phyloP scores from a whole-genome alignment of 2,329 filamentous ascomycete species.

The Calonectria multiphialidica region DNA sequence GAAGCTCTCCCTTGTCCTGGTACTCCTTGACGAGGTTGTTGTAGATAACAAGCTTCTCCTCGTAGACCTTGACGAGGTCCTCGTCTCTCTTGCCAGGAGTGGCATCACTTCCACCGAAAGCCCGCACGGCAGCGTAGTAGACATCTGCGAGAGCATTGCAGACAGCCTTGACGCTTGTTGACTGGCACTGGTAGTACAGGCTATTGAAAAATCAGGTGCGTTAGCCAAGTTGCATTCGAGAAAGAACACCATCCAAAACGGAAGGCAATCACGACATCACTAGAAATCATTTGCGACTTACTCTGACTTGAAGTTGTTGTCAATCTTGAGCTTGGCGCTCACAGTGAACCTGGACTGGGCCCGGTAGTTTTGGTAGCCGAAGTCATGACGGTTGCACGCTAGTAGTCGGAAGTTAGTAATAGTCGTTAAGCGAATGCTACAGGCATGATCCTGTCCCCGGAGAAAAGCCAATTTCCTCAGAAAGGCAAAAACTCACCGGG shows the following conservation, averaged over 20 bases:
- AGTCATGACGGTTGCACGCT: slow-evolving; percentile 66
- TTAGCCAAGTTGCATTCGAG: not conserved
- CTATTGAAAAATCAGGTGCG: not conserved
- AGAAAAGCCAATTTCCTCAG: not conserved
- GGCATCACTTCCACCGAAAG: slow-evolving; percentile 49
- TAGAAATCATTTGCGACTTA: slow-evolving; percentile 33
- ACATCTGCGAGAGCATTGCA: slow-evolving; percentile 48
- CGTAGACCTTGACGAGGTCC: slow-evolving; percentile 44
- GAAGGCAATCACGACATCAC: not conserved
- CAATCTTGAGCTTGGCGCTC: slow-evolving; percentile 55
- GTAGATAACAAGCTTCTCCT: slow-evolving; percentile 49
- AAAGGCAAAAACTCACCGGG: slow-evolving; percentile 28
- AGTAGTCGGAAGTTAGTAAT: not conserved
- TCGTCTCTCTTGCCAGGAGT: slow-evolving; percentile 43
- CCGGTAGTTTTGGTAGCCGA: slow-evolving; percentile 66
- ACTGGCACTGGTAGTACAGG: slow-evolving; percentile 20
- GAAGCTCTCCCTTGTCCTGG: slow-evolving; percentile 45
- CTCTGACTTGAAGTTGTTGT: slow-evolving; percentile 61
- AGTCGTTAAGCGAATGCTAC: not conserved
- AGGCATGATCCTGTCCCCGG: not conserved
- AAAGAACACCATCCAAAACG: not conserved
- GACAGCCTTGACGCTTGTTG: slow-evolving; percentile 14
- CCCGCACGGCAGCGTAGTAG: slow-evolving; percentile 53
- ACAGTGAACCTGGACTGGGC: slow-evolving; percentile 59
- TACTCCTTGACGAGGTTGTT: slow-evolving; percentile 48